phyloP scores from a whole-genome alignment of 495 filamentous ascomycete species.

The Cudoniella acicularis region DNA sequence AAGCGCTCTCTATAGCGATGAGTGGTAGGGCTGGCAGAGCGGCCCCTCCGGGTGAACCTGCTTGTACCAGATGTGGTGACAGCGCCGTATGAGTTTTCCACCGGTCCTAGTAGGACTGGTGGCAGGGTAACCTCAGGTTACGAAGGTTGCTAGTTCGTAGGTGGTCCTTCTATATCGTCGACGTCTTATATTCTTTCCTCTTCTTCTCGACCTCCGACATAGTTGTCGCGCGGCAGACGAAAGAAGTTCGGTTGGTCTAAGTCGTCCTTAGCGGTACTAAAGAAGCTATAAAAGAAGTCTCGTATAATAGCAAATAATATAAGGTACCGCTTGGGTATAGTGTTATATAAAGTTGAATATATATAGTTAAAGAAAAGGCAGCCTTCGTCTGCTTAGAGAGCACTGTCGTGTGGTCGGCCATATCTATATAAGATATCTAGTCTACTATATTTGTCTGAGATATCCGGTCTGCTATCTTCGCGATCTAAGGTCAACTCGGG shows the following conservation, averaged over 20 bases:
- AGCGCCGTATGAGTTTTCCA: neutral
- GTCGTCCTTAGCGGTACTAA: neutral
- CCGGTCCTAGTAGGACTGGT: neutral
- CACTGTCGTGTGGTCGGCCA: constrained; percentile 17
- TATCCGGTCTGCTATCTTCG: neutral
- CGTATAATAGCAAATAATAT: neutral
- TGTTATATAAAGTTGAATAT: constrained; percentile 15
- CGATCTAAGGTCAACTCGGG: neutral
- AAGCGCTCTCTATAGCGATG: neutral
- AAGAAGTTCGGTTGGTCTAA: neutral
- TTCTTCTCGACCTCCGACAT: neutral
- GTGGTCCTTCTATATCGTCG: neutral
- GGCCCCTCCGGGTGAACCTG: constrained; percentile 1
- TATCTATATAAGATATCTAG: constrained; percentile 17
- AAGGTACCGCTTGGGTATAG: constrained; percentile 1
- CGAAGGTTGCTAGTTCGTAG: neutral
- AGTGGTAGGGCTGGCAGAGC: constrained; percentile 2
- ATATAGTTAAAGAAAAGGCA: constrained; percentile 27
- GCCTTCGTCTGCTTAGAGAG: constrained; percentile 18
- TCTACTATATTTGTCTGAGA: neutral
- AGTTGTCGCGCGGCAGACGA: neutral
- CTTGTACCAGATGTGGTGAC: neutral
- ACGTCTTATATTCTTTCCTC: neutral
- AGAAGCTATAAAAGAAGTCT: neutral
- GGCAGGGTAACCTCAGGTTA: neutral